These are phyloP conservation scores for Yarrowia yakushimensis DNA, from an alignment of 805 yeast genomes.

Conservation along the genomic window DNA sequence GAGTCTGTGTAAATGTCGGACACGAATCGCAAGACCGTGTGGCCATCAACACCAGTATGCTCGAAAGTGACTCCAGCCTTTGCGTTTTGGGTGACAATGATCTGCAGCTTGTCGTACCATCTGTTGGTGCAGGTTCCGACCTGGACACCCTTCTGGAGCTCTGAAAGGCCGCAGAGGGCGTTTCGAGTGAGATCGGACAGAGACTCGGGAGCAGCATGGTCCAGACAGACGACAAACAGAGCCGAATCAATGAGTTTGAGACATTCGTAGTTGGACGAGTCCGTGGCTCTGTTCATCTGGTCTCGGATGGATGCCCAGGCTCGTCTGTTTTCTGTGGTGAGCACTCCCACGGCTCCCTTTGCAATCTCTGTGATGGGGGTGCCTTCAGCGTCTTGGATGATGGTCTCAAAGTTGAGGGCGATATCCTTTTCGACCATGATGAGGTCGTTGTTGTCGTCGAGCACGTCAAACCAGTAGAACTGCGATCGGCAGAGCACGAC, in stretches of 20 bases:
- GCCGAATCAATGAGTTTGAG: constrained; percentile 75
- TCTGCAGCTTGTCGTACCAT: constrained; percentile 91
- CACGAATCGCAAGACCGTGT: constrained; percentile 82
- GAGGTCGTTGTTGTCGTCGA: constrained; percentile 68
- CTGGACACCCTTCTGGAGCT: constrained; percentile 78
- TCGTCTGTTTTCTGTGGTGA: constrained; percentile 85
- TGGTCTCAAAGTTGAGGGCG: constrained; percentile 67
- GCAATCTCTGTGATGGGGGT: constrained; percentile 56
- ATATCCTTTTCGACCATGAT: constrained; percentile 72
- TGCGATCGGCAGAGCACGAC: constrained; percentile 81
- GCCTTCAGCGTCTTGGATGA: constrained; percentile 65
- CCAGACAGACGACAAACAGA: constrained; percentile 76
- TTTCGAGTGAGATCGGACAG: constrained; percentile 64
- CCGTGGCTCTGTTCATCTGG: constrained; percentile 38
- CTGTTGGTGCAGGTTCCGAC: constrained; percentile 91
- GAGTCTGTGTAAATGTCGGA: constrained; percentile 91
- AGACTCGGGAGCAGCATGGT: constrained; percentile 64
- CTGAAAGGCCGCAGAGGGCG: constrained; percentile 82
- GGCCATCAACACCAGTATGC: constrained; percentile 91
- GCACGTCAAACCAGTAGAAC: constrained; percentile 92
- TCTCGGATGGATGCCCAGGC: constrained; percentile 79
- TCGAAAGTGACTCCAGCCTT: constrained; percentile 93
- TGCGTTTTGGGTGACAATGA: constrained; percentile 82
- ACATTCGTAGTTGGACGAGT: constrained; percentile 62
- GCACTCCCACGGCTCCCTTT: constrained; percentile 77